Evolutionary conservation across 2,329 filamentous ascomycete genomes (phyloP).

Genomic region (Colletotrichum australisinense): DNA sequence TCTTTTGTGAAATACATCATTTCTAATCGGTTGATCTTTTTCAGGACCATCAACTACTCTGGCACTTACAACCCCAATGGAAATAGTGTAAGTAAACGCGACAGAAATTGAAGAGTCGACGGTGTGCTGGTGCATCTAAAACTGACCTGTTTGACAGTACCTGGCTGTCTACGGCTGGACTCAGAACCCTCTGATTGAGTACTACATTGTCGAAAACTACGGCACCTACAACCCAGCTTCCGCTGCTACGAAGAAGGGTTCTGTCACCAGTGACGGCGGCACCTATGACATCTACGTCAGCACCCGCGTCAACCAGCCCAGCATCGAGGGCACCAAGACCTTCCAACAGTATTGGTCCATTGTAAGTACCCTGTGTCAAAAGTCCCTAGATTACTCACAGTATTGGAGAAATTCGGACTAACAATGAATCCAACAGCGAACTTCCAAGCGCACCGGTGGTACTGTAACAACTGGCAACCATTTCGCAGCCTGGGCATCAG

Average conservation of each 20-base stretch:
- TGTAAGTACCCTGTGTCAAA: neutral
- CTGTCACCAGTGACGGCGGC: constrained; percentile 46
- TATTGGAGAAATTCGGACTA: neutral
- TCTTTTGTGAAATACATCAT: neutral
- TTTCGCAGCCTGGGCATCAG: constrained; percentile 63
- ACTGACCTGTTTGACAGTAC: constrained; percentile 45
- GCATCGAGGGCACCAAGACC: constrained; percentile 58
- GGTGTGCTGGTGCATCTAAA: no score
- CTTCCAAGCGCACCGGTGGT: constrained; percentile 58
- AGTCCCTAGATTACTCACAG: no score
- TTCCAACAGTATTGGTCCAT: constrained; percentile 63
- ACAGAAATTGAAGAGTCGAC: no score
- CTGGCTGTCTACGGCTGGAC: constrained; percentile 59
- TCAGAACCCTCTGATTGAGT: constrained; percentile 50
- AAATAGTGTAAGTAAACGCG: constrained; percentile 36
- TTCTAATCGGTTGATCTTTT: neutral
- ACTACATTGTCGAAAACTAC: constrained; percentile 56
- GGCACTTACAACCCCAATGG: constrained; percentile 43
- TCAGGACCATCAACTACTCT: constrained; percentile 40
- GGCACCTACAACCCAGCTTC: constrained; percentile 55
- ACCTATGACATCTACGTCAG: constrained; percentile 51
- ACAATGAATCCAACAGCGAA: neutral
- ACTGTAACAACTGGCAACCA: constrained; percentile 62
- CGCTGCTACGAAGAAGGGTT: constrained; percentile 46
- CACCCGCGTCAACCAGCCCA: constrained; percentile 53